phyloP scores from a whole-genome alignment of 768 basidiomycete species.

The Serendipita sp. region DNA sequence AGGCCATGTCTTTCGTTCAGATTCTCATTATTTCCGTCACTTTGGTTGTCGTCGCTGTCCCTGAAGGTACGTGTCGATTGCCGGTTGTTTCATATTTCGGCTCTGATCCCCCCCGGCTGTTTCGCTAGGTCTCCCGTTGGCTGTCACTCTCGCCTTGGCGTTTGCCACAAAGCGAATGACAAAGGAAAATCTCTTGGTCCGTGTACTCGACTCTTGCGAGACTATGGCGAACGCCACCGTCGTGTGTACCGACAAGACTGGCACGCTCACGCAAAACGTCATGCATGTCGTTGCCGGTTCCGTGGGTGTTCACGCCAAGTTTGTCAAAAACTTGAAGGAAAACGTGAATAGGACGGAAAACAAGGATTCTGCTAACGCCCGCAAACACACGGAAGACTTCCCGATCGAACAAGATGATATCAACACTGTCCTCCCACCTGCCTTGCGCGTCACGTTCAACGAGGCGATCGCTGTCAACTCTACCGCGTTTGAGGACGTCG shows the following conservation, averaged over 20 bases:
- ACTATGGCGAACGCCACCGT: conserved; percentile 98
- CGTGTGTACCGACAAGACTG: conserved; percentile 91
- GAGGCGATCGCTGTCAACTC: conserved; percentile 81
- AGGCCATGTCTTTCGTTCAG: conserved; percentile 80
- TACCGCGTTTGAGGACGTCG: conserved; percentile 78
- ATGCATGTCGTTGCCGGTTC: conserved; percentile 97
- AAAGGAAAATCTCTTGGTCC: conserved; percentile 82
- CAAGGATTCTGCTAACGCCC: conserved; percentile 26
- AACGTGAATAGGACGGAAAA: conserved; percentile 61
- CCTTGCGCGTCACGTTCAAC: conserved; percentile 56
- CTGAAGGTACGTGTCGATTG: conserved; percentile 40
- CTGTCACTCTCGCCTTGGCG: conserved; percentile 88
- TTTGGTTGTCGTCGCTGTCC: conserved; percentile 73
- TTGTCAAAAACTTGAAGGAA: conserved; percentile 61
- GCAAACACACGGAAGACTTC: conserved; percentile 55
- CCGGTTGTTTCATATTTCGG: neutral
- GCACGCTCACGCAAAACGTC: conserved; percentile 85
- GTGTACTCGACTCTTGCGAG: conserved; percentile 91
- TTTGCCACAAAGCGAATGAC: conserved; percentile 99
- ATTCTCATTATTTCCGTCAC: conserved; percentile 93
- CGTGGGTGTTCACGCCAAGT: conserved; percentile 86
- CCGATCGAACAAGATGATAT: conserved; percentile 68
- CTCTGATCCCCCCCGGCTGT: conserved; percentile 4
- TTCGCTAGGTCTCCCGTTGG: conserved; percentile 65
- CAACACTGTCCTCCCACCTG: conserved; percentile 42